Base-by-base conservation (phyloP, 2,329 filamentous ascomycete genomes). In the Hysterium pulicare region DNA sequence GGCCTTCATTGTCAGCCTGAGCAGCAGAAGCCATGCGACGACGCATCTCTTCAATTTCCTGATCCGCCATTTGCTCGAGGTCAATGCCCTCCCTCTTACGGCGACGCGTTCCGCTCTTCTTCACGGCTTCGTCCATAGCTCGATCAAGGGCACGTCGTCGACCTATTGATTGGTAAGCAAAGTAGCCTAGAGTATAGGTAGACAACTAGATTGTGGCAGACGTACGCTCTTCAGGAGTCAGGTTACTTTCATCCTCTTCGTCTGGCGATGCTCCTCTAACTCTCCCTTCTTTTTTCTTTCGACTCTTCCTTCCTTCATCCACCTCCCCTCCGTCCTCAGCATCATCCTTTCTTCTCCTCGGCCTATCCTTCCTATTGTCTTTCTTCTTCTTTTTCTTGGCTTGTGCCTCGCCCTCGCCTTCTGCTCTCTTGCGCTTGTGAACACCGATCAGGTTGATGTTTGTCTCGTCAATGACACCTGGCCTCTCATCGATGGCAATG, bases 51-150 rank as follows among this genome's bases (percentile, higher is more conserved):
- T 88, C 88, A 50, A 98, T 90, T 60, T 94, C 85, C 33, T 90
- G 86, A 63, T 97, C 93, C 53, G 91, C 87, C 70, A 87, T 84
- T 57, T 89, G 84, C 64, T 96, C 90, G 35, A 97, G 77, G 52
- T 97, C 91, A 66, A 95, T 90, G 55, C 93, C 90, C 62, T 90
- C 87, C 74, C 88, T 88, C 75, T 88, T 91, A 50, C 79, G 80
- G 69, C 72, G 71, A 54, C 85, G 77, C 49, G 83, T 78, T 57
- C 87, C 88, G 42, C 86, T 83, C 54, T 87, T 87, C 72, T 94
- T 94, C 55, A 95, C 75, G 1, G 90, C 90, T 43, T 87, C 87
- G 65, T 95, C 88, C 71, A 97, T 88, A 42, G 87, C 86, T 53
- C 84, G 80, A 58, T 95, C 88, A 40, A 98, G 82, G 16, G 89